Conservation (phyloP, 148 eudicot genomes). For the Dianthus caryophyllus region DNA sequence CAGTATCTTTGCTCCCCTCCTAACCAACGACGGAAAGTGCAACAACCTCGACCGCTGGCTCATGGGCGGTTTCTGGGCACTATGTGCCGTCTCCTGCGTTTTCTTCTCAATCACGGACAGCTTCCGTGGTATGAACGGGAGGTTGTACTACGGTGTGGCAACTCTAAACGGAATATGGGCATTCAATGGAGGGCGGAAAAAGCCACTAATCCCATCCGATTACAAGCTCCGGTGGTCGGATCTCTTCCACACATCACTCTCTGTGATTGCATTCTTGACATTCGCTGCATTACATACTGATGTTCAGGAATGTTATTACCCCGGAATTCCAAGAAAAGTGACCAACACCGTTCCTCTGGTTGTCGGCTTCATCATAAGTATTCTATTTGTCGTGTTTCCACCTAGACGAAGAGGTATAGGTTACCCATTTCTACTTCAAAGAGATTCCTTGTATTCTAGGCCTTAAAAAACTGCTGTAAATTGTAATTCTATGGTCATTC, state of each 20-base stretch:
- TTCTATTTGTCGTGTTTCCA: conserved; percentile 54
- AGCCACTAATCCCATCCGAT: conserved; percentile 37
- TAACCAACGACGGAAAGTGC: conserved; percentile 60
- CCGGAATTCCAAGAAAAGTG: conserved; percentile 43
- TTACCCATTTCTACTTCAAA: conserved; percentile 57
- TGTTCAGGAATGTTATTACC: conserved; percentile 45
- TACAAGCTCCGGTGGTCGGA: conserved; percentile 55
- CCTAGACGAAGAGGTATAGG: conserved; percentile 55
- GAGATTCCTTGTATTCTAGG: conserved; percentile 28
- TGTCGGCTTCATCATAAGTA: conserved; percentile 49
- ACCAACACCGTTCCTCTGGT: conserved; percentile 46
- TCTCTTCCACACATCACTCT: conserved; percentile 41
- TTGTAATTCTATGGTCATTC: neutral
- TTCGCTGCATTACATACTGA: conserved; percentile 45
- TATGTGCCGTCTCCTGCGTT: conserved; percentile 44
- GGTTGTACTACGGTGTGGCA: conserved; percentile 49
- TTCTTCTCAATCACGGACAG: conserved; percentile 60
- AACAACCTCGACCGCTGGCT: conserved; percentile 39
- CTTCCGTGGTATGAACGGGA: conserved; percentile 44
- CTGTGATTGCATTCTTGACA: conserved; percentile 46
- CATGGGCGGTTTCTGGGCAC: conserved; percentile 45
- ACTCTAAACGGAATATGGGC: conserved; percentile 52
- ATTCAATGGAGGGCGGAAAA: conserved; percentile 38
- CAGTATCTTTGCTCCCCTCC: conserved; percentile 58
- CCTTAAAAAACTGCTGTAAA: neutral